Conservation (phyloP, 2,329 filamentous ascomycete genomes). For the Hymenoscyphus salicellus region DNA sequence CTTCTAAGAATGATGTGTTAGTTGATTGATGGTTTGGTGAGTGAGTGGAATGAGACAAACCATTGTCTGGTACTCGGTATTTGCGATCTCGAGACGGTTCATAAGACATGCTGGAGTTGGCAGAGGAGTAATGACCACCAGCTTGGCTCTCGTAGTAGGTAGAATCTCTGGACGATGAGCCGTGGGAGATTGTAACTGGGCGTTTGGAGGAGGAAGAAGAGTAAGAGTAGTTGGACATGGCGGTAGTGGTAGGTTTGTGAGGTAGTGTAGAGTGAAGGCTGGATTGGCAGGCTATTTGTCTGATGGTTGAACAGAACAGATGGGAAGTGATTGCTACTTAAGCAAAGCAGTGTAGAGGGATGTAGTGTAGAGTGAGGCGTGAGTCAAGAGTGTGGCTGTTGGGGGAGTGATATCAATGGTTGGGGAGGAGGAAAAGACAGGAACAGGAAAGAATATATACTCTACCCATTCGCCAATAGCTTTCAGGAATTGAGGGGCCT, state of each 20-base stretch:
- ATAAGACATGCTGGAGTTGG: slow-evolving; percentile 16
- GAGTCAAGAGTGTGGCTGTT: background rate
- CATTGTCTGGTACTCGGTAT: slow-evolving; percentile 24
- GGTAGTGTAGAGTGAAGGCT: background rate
- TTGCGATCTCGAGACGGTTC: background rate
- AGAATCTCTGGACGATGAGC: slow-evolving; percentile 17
- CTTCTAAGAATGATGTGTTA: background rate
- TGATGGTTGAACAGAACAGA: background rate
- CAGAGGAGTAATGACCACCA: slow-evolving; percentile 3
- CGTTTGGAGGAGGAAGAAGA: slow-evolving; percentile 10
- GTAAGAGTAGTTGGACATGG: slow-evolving; percentile 13
- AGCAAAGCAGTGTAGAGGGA: slow-evolving; percentile 1
- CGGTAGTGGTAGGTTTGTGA: background rate
- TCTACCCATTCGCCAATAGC: background rate
- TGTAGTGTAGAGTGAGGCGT: background rate
- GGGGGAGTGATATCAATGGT: background rate
- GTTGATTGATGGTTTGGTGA: slow-evolving; percentile 1
- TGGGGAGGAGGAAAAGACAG: background rate
- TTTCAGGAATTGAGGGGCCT: background rate
- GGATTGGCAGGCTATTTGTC: background rate
- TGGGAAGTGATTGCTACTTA: slow-evolving; percentile 13
- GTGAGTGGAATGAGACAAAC: slow-evolving; percentile 14
- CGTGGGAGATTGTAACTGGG: slow-evolving; percentile 15
- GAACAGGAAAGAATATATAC: background rate
- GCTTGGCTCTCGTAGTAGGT: slow-evolving; percentile 10